Evolutionary conservation across 192 early-diverging fungal genomes (phyloP), one percentile per base, ranked within the genome.

Genomic region (Coemansia sp.): DNA sequence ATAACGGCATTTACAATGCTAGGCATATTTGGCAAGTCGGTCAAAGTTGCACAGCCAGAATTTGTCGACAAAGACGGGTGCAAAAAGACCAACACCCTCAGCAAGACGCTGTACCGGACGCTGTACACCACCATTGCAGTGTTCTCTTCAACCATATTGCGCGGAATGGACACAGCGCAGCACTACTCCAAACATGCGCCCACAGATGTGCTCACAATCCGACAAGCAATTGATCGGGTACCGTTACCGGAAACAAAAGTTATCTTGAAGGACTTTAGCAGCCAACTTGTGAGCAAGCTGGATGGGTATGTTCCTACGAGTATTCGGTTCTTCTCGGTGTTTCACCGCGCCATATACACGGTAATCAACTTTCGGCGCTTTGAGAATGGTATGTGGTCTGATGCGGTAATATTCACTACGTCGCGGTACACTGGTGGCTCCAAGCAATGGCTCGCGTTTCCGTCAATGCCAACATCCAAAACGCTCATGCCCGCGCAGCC

Each of bases 371-470:
- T 80, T 39, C 56, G 68, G 61, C 64, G 64, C 39, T 57, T 49
- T 23, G 54, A 61, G 8, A 45, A 62, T 37, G 71, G 64, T 2
- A 59, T 24, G 16, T 73, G 76, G 67, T 64, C 65, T 0, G 71
- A 73, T 43, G 39, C 61, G 0, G 59, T 45, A 13, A 29, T 37
- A 18, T 52, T 71, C 24, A 53, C 56, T 12, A 71, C 73, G 22
- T 57, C 62, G 9, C 69, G 78, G 7, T 71, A 74, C 37, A 62
- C 62, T 1, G 67, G 73, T 24, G 73, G 69, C 9, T 65, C 69
- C 22, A 71, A 71, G 52, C 69, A 74, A 24, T 81, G 78, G 78
- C 45, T 81, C 8, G 43, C 45, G 18, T 63, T 73, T 41, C 60
- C 66, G 1, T 54, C 66, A 18, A 49, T 59, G 37, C 62, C 61